Evolutionary conservation across 257 asterid species (phyloP), one percentile per base, ranked within the genome.

Genomic region (Penstemon davidsonii): DNA sequence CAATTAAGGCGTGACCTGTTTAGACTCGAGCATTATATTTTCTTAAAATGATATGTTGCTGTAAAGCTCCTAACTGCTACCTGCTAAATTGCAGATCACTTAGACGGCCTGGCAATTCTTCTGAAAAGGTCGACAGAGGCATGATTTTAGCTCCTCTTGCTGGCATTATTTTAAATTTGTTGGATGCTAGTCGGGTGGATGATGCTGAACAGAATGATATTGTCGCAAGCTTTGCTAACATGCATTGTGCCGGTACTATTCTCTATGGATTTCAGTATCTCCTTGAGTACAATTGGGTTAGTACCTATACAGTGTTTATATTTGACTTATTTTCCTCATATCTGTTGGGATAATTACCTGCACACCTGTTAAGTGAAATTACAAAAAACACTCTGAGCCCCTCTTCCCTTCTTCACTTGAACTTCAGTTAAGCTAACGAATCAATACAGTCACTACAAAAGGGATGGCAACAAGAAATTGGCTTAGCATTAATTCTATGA

Each of bases 121-220:
- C 87, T 8, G 98, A 90, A 76, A 92, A 88, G 78, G 84, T 81
- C 55, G 82, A 80, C 75, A 83, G 84, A 49, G 90, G 97, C 78
- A 90, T 85, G 95, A 82, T 92, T 60, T 77, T 92, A 75, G 96
- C 95, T 56, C 98, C 98, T 10, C 88, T 92, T 13, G 94, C 96
- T 37, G 97, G 97, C 70, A 92, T 92, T 69, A 85, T 92, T 64
- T 79, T 84, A 40, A 92, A 92, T 81, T 76, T 92, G 70, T 60
- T 92, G 79, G 95, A 88, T 78, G 89, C 86, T 19, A 64, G 75
- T 56, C 73, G 71, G 74, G 86, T 64, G 9, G 75, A 61, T 2
- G 36, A 19, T 0, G 80, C 69, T 60, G 70, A 77, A 62, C 84
- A 75, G 76, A 86, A 86, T 76, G 97, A 92, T 62, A 79, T 90